Base-by-base conservation (phyloP, 805 yeast species). In the Myxozyma neotropica region DNA sequence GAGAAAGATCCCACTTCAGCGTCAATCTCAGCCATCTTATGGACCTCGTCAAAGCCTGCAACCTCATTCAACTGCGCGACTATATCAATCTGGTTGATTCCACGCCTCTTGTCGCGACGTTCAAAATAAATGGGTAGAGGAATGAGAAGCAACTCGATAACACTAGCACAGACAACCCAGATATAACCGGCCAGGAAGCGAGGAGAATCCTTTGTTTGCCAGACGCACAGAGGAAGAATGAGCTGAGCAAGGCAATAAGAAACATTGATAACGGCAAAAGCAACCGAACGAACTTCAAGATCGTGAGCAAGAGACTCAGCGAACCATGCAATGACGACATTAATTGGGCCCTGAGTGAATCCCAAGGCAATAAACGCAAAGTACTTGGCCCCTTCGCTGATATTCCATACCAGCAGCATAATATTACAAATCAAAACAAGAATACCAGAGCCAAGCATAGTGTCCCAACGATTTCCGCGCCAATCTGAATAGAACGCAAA, bases 181-280 rank as follows among this genome's bases (percentile, higher is more conserved):
- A 57, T 57, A 29, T 57, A 57, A 23, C 64, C 64, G 3, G 56
- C 58, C 15, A 6, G 19, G 39, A 40, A 60, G 10, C 64, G 56
- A 36, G 64, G 64, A 13, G 55, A 52, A 19, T 60, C 64, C 27
- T 47, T 57, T n/a, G 62, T 60, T 42, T 60, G 64, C 64, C 64
- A 60, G 4, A 23, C 64, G 13, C 55, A 33, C 33, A 60, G 43
- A 2, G 64, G 64, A 12, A 60, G 52, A 48, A 60, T 52, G 8
- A 60, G 33, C 40, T 55, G 59, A 29, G 55, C 54, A 29, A 60
- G 43, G 39, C 59, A 48, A 35, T 49, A 57, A 13, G 58, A 55
- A 31, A 58, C 40, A 27, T 57, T 60, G 35, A 60, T 39, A 29
- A 60, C n/a, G 17, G 52, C 64, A 15, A 60, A 36, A 23, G 61